Conservation (phyloP, 768 basidiomycete genomes). For the Kwoniella sp. region DNA sequence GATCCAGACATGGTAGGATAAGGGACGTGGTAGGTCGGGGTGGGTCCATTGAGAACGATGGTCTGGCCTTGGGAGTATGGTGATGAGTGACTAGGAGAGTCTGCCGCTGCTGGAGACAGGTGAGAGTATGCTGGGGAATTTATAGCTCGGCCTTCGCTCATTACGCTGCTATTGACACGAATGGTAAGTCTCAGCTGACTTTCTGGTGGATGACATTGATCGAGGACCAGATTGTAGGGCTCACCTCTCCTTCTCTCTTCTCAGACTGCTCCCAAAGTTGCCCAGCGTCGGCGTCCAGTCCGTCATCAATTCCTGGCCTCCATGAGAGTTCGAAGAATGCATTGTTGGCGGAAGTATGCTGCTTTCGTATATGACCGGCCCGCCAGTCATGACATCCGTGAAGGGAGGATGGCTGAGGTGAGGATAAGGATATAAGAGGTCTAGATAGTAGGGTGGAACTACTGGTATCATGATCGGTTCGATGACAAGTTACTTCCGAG, state of each 20-base stretch:
- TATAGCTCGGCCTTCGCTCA: slow-evolving; percentile 13
- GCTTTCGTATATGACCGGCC: slow-evolving; percentile 34
- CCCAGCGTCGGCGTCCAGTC: slow-evolving; percentile 33
- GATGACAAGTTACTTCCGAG: not conserved
- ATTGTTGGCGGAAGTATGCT: slow-evolving; percentile 12
- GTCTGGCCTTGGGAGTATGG: slow-evolving; percentile 25
- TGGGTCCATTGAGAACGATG: slow-evolving; percentile 20
- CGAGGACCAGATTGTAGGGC: not conserved
- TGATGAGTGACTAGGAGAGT: slow-evolving; percentile 25
- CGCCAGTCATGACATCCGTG: slow-evolving; percentile 21
- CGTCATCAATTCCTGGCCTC: slow-evolving; percentile 35
- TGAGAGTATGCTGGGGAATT: slow-evolving; percentile 40
- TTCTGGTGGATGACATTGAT: too few species aligned
- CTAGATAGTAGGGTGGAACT: slow-evolving; percentile 2
- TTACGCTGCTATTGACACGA: not conserved
- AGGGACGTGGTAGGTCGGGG: slow-evolving; percentile 18
- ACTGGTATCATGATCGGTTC: not conserved
- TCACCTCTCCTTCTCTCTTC: slow-evolving; percentile 26
- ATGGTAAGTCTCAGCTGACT: not conserved
- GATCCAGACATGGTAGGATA: slow-evolving; percentile 27
- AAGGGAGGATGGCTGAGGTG: slow-evolving; percentile 13
- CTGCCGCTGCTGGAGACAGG: slow-evolving; percentile 23
- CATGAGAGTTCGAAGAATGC: slow-evolving; percentile 21
- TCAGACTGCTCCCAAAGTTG: slow-evolving; percentile 13
- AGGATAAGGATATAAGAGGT: slow-evolving; percentile 10